Conservation (phyloP, 495 filamentous ascomycete genomes). For the Cudoniella acicularis region DNA sequence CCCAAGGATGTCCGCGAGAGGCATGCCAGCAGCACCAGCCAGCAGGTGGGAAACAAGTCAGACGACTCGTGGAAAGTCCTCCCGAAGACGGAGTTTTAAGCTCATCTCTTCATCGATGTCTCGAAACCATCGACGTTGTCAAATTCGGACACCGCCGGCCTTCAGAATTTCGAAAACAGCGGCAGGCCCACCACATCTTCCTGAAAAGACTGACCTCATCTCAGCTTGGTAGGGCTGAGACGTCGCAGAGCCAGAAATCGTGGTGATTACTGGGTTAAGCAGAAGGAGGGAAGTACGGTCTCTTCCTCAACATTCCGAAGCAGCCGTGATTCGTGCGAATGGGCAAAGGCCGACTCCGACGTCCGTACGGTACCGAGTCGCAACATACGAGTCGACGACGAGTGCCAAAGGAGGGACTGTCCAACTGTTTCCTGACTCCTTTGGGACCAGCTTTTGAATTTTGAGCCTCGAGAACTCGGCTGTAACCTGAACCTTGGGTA, state of each 20-base stretch:
- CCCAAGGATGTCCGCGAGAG: constrained; percentile 13
- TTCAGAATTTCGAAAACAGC: background rate
- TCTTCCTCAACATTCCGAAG: background rate
- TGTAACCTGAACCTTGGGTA: background rate
- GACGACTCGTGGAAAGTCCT: background rate
- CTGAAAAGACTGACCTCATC: background rate
- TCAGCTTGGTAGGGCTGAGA: constrained; percentile 23
- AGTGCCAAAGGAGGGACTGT: too few relatives aligned
- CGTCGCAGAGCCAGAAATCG: constrained; percentile 13
- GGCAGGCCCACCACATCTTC: background rate
- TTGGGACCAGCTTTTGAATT: background rate
- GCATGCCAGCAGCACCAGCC: background rate
- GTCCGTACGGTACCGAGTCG: background rate
- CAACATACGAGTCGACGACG: too few relatives aligned
- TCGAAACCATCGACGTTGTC: constrained; percentile 3
- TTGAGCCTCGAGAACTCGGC: background rate
- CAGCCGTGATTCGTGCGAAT: background rate
- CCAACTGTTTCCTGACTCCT: too few relatives aligned
- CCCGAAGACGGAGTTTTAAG: background rate
- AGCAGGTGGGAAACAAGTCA: background rate
- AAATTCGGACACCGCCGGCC: background rate
- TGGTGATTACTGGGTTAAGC: constrained; percentile 4
- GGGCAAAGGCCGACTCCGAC: background rate
- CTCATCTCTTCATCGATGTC: constrained; percentile 10
- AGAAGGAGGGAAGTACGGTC: background rate